Base-by-base conservation (phyloP, 352 stramenopile species). In the Pseudoperonospora humuli region DNA sequence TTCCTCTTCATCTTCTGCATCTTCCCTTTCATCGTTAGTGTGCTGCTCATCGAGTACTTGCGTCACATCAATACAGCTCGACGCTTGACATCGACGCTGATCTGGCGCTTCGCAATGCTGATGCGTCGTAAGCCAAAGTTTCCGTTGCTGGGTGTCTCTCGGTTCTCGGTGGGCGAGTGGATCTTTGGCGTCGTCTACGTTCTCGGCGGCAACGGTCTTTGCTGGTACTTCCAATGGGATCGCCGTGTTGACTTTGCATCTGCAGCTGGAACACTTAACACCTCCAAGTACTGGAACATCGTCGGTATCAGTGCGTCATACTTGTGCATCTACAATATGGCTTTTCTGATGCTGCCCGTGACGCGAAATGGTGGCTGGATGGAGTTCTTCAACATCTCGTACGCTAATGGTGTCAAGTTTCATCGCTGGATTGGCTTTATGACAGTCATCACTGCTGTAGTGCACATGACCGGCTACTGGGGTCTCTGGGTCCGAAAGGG, bases 1-100 rank as follows among this genome's bases (percentile, higher is more conserved):
- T 87, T 77, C 48, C 59, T 87, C 33, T 61, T 84, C 23, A 57
- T 87, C 38, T 84, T 79, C 45, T 75, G 68, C 53, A 70, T 84
- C 23, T 19, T 83, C 13, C 75, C 75, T 1, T 70, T 88, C 54
- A 39, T 83, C 39, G 17, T 74, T 33, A 67, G 66, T 33, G 47
- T 82, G 39, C 26, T 87, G 20, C 29, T 73, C 7, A 70, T 87
- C 29, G 68, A 83, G 45, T 49, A 59, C 32, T 39, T 80, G 33
- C 65, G 63, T 24, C 54, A 69, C 54, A 61, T 77, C 39, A 67
- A 60, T 20, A 64, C 57, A 10, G 50, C 57, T 45, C 64, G 67
- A 11, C 61, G 67, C 21, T 24, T 67, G 15, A 72, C 57, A 1
- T 63, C 59, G n/a, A 50, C 38, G 7, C 9, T 52, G 10, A 52